Evolutionary conservation across 768 basidiomycete genomes (phyloP).

Genomic region (Russula vinacea): DNA sequence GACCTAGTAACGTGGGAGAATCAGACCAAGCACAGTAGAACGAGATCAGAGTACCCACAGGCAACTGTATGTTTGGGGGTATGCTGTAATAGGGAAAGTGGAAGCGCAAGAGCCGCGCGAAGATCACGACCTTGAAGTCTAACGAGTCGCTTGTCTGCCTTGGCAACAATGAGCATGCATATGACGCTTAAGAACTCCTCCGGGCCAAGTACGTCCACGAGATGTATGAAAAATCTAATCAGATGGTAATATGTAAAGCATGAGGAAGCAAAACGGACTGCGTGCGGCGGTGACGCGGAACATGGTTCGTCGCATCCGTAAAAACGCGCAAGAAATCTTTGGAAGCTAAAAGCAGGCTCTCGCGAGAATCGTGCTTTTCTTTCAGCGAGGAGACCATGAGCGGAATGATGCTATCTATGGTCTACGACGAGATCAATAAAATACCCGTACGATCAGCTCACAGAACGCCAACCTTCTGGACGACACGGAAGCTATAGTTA

Average conservation of each 20-base stretch:
- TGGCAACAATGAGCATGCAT: constrained; percentile 82
- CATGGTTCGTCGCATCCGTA: constrained; percentile 86
- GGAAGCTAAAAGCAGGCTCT: constrained; percentile 65
- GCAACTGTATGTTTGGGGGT: constrained; percentile 46
- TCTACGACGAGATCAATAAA: constrained; percentile 45
- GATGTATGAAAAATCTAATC: constrained; percentile 80
- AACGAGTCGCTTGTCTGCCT: constrained; percentile 62
- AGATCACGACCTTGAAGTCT: constrained; percentile 62
- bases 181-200: constrained; percentile 79
- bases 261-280: constrained; percentile 51
- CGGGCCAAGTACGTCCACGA: constrained; percentile 77
- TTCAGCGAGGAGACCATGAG: constrained; percentile 84
- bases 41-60: constrained; percentile 42
- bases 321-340: constrained; percentile 87
- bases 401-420: constrained; percentile 89
- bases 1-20: constrained; percentile 41
- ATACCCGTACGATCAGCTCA: neutral
- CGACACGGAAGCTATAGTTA: constrained; percentile 89
- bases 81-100: constrained; percentile 62
- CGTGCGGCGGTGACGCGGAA: constrained; percentile 89
- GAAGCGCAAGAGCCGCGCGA: constrained; percentile 57
- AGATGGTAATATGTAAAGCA: constrained; percentile 5
- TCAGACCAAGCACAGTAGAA: neutral
- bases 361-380: constrained; percentile 47
- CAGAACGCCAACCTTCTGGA: constrained; percentile 66